Percentiles rank a stretch among this genome's conserved stretches.
Evolutionary conservation across 106 monocot species (phyloP).

Genomic region (Dendrobium catenatum): DNA sequence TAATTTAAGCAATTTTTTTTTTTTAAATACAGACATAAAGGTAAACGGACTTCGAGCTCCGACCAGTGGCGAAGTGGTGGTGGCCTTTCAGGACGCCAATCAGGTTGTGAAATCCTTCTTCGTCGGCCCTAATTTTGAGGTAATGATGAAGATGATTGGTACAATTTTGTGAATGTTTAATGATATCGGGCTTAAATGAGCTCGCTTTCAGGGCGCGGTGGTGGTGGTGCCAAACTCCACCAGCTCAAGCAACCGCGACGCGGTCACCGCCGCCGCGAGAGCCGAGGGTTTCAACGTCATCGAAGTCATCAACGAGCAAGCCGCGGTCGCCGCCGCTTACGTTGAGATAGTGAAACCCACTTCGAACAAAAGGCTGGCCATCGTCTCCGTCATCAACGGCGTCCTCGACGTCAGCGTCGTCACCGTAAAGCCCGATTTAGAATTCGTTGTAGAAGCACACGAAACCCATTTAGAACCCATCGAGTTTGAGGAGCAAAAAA

Average conservation of each 20-base stretch:
- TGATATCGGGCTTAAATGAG: no score
- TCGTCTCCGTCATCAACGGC: background rate
- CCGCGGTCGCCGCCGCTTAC: background rate
- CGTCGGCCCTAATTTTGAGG: background rate
- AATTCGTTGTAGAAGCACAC: background rate
- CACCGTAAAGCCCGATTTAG: background rate
- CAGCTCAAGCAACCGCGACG: background rate
- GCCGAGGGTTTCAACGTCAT: background rate
- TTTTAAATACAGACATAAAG: background rate
- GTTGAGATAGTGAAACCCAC: background rate
- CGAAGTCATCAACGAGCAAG: background rate
- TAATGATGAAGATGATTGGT: no score
- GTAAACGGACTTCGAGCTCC: background rate
- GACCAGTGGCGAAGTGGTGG: background rate
- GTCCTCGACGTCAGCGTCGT: background rate
- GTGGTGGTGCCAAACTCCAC: background rate
- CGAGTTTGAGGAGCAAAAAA: background rate
- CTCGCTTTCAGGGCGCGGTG: background rate
- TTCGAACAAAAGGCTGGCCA: background rate
- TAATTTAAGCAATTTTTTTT: no score
- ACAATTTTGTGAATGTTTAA: no score
- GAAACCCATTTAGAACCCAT: background rate
- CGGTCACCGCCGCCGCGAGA: background rate
- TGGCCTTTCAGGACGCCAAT: background rate
- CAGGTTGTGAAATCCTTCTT: background rate